phyloP scores from a whole-genome alignment of 169 alveolate species.

The Plasmodium gaboni region DNA sequence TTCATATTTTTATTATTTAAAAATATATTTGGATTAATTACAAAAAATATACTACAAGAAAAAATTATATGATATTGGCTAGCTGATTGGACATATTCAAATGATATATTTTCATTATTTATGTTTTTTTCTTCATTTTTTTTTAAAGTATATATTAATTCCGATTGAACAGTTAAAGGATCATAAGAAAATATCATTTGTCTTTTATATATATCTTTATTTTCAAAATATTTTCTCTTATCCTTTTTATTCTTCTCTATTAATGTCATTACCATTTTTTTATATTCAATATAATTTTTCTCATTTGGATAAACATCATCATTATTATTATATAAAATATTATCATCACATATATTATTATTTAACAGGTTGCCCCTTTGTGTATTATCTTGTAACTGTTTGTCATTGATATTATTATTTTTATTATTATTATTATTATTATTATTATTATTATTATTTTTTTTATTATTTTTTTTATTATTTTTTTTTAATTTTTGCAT shows the following conservation, averaged over 20 bases:
- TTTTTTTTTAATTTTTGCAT: slow-evolving; percentile 18
- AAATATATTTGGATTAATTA: slow-evolving; percentile 8
- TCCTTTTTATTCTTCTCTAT: slow-evolving; percentile 26
- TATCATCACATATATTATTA: background rate
- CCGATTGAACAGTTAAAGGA: slow-evolving; percentile 85
- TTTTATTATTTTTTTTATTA: background rate
- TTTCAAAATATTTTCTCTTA: slow-evolving; percentile 23
- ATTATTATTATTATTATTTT: background rate
- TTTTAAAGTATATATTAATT: slow-evolving; percentile 55
- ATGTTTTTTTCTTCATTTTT: background rate
- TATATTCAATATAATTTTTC: background rate
- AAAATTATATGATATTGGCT: slow-evolving; percentile 68
- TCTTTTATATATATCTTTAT: slow-evolving; percentile 74
- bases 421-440: background rate
- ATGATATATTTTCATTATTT: slow-evolving; percentile 1
- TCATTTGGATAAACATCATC: background rate
- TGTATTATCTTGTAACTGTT: no score
- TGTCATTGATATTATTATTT: no score
- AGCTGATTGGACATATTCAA: slow-evolving; percentile 71
- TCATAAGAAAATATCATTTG: slow-evolving; percentile 86
- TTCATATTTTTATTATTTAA: background rate
- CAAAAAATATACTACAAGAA: slow-evolving; percentile 62
- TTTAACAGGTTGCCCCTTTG: no score
- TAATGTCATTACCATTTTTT: background rate
- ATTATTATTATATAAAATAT: background rate